A percentile compares a stretch with the other conserved stretches of the same genome.
These are phyloP conservation scores for Coelastrella sp. DNA, from an alignment of 139 green algal species.

Conservation along the genomic window DNA sequence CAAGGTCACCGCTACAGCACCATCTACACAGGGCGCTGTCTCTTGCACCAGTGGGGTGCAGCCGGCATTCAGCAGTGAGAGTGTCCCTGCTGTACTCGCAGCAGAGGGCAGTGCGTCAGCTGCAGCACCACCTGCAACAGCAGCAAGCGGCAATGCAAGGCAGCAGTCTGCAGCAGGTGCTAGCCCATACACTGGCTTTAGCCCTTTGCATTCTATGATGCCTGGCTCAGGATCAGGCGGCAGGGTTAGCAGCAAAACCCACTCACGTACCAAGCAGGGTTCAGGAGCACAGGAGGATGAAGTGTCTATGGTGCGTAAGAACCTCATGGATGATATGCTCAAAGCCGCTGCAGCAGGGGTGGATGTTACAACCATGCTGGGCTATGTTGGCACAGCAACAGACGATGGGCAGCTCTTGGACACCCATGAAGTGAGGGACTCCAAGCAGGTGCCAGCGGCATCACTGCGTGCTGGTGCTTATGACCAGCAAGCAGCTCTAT, in stretches of 20 bases:
- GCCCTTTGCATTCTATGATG: conserved; percentile 5
- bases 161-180: not conserved
- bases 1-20: not conserved
- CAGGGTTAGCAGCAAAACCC: conserved; percentile 24
- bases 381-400: not conserved
- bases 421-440: conserved; percentile 32
- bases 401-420: not conserved
- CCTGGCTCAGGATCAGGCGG: conserved; percentile 26
- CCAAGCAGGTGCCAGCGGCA: not conserved
- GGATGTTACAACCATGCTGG: not conserved
- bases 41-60: not conserved
- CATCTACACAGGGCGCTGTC: not conserved
- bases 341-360: not conserved
- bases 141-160: not conserved
- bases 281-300: not conserved
- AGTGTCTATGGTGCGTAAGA: conserved; percentile 13
- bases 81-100: not conserved
- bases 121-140: not conserved
- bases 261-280: conserved; percentile 4
- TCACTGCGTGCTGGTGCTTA: not conserved
- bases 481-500: not conserved
- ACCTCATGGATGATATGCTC: conserved; percentile 29
- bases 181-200: not conserved
- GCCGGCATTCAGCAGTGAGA: not conserved
- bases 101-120: not conserved